Base-by-base conservation (phyloP, 306 rosid genomes). In the Citrullus mucosospermus region DNA sequence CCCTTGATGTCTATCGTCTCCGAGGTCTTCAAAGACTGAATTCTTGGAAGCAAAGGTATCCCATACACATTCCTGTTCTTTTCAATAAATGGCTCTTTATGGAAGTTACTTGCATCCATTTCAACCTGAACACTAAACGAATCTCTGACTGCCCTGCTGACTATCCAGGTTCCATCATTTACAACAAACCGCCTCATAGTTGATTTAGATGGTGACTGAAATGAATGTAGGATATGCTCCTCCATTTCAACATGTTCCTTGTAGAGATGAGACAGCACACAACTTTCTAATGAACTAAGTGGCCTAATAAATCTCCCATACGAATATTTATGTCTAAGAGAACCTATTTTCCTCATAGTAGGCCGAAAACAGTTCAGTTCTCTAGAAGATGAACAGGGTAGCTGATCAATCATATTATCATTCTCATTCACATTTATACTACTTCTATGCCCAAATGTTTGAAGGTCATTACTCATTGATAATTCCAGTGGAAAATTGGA, bases 241-340 rank as follows among this genome's bases (percentile, higher is more conserved):
- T 88, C 88, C 80, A 85, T 80, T 81, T 88, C 86, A 60, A 86
- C 82, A 60, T 72, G 91, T 77, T 90, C 93, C 59, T 79, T 89
- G 84, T 83, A 89, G 16, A 89, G 87, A 76, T 92, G 93, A 84
- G 96, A 91, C 92, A 90, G 68, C 51, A 89, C 88, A 81, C 98
- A 91, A 87, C 97, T 86, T 76, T 91, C 93, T 57, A 93, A 82
- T 30, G 98, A 91, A 84, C 73, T 91, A 41, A 80, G 69, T 0
- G 96, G 93, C 85, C 75, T 88, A 76, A 62, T 28, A 67, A 63
- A 68, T 63, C 78, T 82, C 60, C 83, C 78, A 70, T 79, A 20
- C 55, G 82, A 80, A 50, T 36, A 78, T 71, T 82, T 85, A 74
- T 84, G 18, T 83, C 85, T 82, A 63, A 90, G 76, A 77, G 88